Evolutionary conservation across 306 rosid species (phyloP).

Genomic region (Ceratonia siliqua): DNA sequence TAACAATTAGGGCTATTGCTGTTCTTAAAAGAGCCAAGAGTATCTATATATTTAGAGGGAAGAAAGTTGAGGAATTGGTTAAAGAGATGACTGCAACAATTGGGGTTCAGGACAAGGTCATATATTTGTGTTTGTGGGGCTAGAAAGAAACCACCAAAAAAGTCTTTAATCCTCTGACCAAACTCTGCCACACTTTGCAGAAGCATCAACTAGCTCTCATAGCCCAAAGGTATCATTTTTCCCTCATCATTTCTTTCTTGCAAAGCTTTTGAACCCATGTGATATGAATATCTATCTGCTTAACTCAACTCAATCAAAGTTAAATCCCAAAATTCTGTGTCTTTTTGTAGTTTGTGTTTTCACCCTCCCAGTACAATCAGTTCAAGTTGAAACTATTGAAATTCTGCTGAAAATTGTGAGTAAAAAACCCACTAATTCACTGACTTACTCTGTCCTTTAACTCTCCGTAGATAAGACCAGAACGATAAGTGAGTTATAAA

Average conservation of each 20-base stretch:
- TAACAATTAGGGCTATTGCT: conserved; percentile 23
- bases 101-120: conserved; percentile 16
- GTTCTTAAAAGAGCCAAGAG: neutral
- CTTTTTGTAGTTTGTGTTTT: conserved; percentile 7
- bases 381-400: neutral
- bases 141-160: conserved; percentile 37
- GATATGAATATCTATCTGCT: too few relatives aligned
- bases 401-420: neutral
- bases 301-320: neutral
- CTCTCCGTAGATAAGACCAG: conserved; percentile 6
- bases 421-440: conserved; percentile 27
- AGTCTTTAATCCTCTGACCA: conserved; percentile 48
- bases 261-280: conserved; percentile 29
- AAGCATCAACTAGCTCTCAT: conserved; percentile 45
- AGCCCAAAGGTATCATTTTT: conserved; percentile 35
- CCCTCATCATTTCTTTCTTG: neutral
- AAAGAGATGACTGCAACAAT: conserved; percentile 29
- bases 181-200: conserved; percentile 51
- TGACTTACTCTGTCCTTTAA: conserved; percentile 15
- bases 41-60: neutral
- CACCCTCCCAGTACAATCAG: conserved; percentile 15
- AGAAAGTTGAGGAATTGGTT: conserved; percentile 1
- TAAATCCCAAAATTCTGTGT: neutral
- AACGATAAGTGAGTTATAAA: conserved; percentile 5
- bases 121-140: conserved; percentile 51